phyloP scores from a whole-genome alignment of 1,139 yeast species.

The Chernovozyma aurita region DNA sequence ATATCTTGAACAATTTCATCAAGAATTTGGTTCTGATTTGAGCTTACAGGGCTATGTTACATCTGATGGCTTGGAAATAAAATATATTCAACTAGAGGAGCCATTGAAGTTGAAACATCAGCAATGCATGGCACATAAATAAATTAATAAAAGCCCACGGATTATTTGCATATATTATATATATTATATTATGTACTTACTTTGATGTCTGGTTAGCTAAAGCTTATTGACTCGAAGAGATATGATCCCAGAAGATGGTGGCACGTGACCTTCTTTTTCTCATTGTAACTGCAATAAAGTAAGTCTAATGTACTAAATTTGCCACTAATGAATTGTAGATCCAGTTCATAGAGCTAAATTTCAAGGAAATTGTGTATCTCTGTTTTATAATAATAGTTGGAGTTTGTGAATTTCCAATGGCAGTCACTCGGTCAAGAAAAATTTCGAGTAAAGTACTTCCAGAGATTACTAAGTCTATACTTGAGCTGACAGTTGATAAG shows the following conservation, averaged over 20 bases:
- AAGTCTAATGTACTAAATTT: no score
- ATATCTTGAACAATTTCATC: neutral
- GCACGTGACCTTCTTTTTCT: no score
- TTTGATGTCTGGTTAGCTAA: no score
- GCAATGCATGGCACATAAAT: conserved; percentile 3
- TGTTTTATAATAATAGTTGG: neutral
- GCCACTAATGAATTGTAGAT: no score
- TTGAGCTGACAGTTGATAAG: neutral
- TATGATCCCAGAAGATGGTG: no score
- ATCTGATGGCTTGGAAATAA: neutral
- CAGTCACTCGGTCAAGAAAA: neutral
- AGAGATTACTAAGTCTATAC: neutral
- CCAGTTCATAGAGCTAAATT: no score
- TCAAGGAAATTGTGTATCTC: no score
- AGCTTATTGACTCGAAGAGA: no score
- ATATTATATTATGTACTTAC: no score
- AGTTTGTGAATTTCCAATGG: neutral
- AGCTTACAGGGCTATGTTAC: neutral
- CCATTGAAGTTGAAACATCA: conserved; percentile 1
- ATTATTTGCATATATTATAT: no score
- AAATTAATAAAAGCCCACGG: no score
- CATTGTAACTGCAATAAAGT: no score
- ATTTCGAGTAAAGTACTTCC: neutral
- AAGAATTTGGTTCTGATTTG: conserved; percentile 1
- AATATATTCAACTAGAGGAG: conserved; percentile 1